Evolutionary conservation across 257 asterid genomes (phyloP).

Genomic region (Salvia hispanica): DNA sequence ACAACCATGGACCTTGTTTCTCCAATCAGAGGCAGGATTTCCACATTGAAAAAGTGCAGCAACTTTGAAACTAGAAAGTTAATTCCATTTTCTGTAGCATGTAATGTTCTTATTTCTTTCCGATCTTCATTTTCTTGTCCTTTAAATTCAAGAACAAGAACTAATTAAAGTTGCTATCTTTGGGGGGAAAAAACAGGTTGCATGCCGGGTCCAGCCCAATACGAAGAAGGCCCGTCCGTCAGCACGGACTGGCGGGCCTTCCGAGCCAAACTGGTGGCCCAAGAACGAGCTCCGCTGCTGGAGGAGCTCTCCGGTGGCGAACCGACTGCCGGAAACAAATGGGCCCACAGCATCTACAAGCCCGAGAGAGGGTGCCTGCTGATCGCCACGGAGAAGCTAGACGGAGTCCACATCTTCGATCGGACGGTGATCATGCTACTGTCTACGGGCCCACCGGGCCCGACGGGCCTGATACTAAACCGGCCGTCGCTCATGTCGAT

Average conservation of each 20-base stretch:
- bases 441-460: slow-evolving; percentile 67
- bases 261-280: slow-evolving; percentile 70
- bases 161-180: neutral
- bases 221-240: slow-evolving; percentile 44
- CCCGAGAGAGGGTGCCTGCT: slow-evolving; percentile 81
- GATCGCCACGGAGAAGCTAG: slow-evolving; percentile 79
- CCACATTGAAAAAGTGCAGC: slow-evolving; percentile 22
- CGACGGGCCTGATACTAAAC: slow-evolving; percentile 75
- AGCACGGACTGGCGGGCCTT: slow-evolving; percentile 80
- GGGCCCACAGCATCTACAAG: slow-evolving; percentile 83
- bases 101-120: slow-evolving; percentile 39
- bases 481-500: slow-evolving; percentile 92
- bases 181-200: slow-evolving; percentile 42
- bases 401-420: slow-evolving; percentile 88
- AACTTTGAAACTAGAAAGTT: slow-evolving; percentile 34
- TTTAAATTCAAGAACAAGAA: slow-evolving; percentile 5
- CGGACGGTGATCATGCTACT: slow-evolving; percentile 68
- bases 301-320: too few relatives aligned
- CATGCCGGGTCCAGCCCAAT: slow-evolving; percentile 45
- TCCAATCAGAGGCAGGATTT: slow-evolving; percentile 36
- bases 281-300: slow-evolving; percentile 31
- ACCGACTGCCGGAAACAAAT: slow-evolving; percentile 47
- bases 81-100: slow-evolving; percentile 48
- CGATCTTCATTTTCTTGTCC: neutral
- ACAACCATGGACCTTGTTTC: slow-evolving; percentile 42